Evolutionary conservation across 352 stramenopile genomes (phyloP).

Genomic region (Phytophthora citrophthora): DNA sequence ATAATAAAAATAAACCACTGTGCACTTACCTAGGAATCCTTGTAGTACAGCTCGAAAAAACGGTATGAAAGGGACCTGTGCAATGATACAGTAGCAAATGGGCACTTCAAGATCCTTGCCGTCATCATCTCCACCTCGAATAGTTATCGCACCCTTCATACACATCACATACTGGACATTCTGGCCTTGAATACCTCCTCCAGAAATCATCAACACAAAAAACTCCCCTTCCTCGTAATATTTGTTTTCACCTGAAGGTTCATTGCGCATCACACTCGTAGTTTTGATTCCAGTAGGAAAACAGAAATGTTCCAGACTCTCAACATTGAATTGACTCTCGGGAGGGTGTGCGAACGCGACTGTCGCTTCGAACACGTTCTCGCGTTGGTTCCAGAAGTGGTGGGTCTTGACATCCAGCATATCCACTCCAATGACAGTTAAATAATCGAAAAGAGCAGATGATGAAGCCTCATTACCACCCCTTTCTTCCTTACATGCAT

Average conservation of each 20-base stretch:
- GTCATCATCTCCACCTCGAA: constrained; percentile 22
- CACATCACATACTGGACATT: constrained; percentile 65
- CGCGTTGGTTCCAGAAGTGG: constrained; percentile 49
- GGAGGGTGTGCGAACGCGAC: constrained; percentile 72
- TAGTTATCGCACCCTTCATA: constrained; percentile 44
- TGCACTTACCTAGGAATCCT: constrained; percentile 39
- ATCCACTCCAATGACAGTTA: constrained; percentile 54
- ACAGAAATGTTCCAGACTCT: constrained; percentile 80
- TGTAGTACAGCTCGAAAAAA: constrained; percentile 49
- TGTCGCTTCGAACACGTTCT: constrained; percentile 60
- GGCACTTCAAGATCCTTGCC: constrained; percentile 23
- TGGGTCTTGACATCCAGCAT: constrained; percentile 49
- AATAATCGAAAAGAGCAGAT: constrained; percentile 48
- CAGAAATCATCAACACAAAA: constrained; percentile 64
- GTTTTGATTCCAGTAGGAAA: constrained; percentile 54
- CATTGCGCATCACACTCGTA: not conserved
- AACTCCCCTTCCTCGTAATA: constrained; percentile 29
- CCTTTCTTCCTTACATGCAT: not conserved
- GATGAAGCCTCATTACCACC: not conserved
- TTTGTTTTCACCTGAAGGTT: not conserved
- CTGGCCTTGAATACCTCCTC: constrained; percentile 52
- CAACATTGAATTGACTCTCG: constrained; percentile 67
- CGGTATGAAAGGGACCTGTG: constrained; percentile 45
- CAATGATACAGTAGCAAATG: constrained; percentile 63
- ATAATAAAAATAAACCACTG: no score